Base-by-base conservation (phyloP, 768 basidiomycete genomes). In the Daedaleopsis nitida region DNA sequence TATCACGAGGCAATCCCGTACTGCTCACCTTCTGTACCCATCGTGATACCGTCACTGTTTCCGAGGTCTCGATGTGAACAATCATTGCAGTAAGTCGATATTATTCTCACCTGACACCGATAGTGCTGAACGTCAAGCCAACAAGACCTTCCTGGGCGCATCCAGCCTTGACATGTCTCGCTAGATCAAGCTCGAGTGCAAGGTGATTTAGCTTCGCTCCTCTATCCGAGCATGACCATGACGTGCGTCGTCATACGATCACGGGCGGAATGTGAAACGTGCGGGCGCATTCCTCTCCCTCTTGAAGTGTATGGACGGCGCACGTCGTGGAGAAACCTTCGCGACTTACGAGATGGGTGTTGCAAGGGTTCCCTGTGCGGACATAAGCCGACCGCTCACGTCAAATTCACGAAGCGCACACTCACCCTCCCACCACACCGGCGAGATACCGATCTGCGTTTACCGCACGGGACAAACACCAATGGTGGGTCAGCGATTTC, bases 351-450 rank as follows among this genome's bases (percentile, higher is more conserved):
- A 93, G 81, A 70, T 94, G 92, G 49, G 80, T 81, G 69, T 95
- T 95, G 72, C 93, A 95, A 3, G 92, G 92, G 71, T 94, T 94
- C 42, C 92, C 91, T 88, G 62, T 17, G 24, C 5, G 54, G 32
- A 24, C 16, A 47, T 44, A 19, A 52, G 38, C 56, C 62, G 43
- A 53, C 21, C 57, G 55, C 44, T 57, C 12, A 48, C 52, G 11
- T 11, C 55, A 65, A 62, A 65, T 69, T 72, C n/a, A 44, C 2
- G 27, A 42, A 13, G 38, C 21, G 49, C n/a, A 12, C 21, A 54
- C 65, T 14, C 55, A 88, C 92, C 92, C 82, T 94, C 92, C 91
- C 92, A 95, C 92, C 92, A 95, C 55, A 94, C 82, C 3, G 91
- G 87, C 34, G 90, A 90, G 69, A 95, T 92, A 49, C 93, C 93